Base-by-base conservation (phyloP, 2,329 filamentous ascomycete species). In the Aureobasidium musti region DNA sequence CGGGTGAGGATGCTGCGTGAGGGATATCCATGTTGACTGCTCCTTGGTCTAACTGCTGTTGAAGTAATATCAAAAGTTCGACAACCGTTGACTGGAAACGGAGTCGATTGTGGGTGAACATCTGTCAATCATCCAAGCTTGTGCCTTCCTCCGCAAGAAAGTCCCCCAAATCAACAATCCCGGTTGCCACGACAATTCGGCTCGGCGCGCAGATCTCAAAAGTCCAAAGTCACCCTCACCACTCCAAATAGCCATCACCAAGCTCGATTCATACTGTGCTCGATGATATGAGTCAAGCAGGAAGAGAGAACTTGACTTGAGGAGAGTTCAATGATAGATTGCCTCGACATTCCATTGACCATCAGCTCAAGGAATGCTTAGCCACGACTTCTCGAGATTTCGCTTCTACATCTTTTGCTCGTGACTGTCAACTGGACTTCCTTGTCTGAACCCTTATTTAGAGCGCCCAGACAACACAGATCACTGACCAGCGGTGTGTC, bases 61-160 rank as follows among this genome's bases (percentile, higher is more conserved):
- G 35, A 3, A 64, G 49, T 43, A 64, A 54, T 64, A 64, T 64
- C 47, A 64, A 64, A 53, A 63, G 30, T 41, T 64, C 47, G 6
- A 53, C 49, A 13, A 64, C 47, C 49, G 49, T 53, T 64, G 49
- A 30, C 37, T 45, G 47, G 49, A 64, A 64, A 33, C 61, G 47
- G 8, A 64, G 23, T 33, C 49, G 61, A 54, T 64, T 53, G 61
- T 64, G 33, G 49, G 49, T 64, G 61, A 64, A 64, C 61, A 64
- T 64, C 39, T 61, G 57, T 43, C 39, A 37, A 37, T 21, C 39
- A 41, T 21, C 57, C 43, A 49, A 61, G 41, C 57, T 47, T 39
- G 41, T 37, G 41, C 43, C 41, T 61, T 21, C 54, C 53, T 56
- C 37, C 54, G 13, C 57, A 61, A 61, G 43, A 61, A 60, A 49